A percentile compares a stretch with the other conserved stretches of the same genome.
phyloP scores from a whole-genome alignment of 352 stramenopile genomes.

The Phytophthora cryptogea region DNA sequence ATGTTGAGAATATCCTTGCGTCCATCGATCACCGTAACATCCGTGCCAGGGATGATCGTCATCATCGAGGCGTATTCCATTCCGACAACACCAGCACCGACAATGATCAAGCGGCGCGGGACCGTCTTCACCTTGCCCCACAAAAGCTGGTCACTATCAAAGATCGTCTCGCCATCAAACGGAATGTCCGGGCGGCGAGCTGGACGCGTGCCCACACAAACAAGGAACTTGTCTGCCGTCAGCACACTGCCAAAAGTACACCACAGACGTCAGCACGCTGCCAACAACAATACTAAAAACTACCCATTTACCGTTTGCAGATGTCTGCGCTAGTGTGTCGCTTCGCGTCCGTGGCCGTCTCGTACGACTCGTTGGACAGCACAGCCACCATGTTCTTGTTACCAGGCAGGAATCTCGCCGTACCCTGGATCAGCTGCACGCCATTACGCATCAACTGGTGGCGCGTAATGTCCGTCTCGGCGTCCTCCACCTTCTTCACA shows the following conservation, averaged over 20 bases:
- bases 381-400: constrained; percentile 82
- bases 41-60: constrained; percentile 88
- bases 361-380: constrained; percentile 85
- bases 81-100: constrained; percentile 88
- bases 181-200: constrained; percentile 79
- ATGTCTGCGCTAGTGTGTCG: constrained; percentile 79
- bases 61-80: constrained; percentile 94
- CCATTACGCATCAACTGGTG: constrained; percentile 84
- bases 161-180: constrained; percentile 88
- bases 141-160: constrained; percentile 87
- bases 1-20: constrained; percentile 89
- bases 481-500: constrained; percentile 80
- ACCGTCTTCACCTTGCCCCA: constrained; percentile 77
- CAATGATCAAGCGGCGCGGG: constrained; percentile 79
- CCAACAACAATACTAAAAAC: neutral
- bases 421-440: constrained; percentile 82
- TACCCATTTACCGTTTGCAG: constrained; percentile 67
- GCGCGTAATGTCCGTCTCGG: constrained; percentile 86
- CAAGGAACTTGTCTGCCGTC: constrained; percentile 86
- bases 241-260: constrained; percentile 51
- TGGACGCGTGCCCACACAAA: constrained; percentile 86
- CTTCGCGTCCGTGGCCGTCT: constrained; percentile 73
- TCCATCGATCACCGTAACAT: constrained; percentile 90
- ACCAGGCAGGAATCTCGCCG: constrained; percentile 73
- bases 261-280: neutral